These are phyloP conservation scores for Colletotrichum truncatum DNA, from an alignment of 2,329 filamentous ascomycete species.

Conservation along the genomic window DNA sequence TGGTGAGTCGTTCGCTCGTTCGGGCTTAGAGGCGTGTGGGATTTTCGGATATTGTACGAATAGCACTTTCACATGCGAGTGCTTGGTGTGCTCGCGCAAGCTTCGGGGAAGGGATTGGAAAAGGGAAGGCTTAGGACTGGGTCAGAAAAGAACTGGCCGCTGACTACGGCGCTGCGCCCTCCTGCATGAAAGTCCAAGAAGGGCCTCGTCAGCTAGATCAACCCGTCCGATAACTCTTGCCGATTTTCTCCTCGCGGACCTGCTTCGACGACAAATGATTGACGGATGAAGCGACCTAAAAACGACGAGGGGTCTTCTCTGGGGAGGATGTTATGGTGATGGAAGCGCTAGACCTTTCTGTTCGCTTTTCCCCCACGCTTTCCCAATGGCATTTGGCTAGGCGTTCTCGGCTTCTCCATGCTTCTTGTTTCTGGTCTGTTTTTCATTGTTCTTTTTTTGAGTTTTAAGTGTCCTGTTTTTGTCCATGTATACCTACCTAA, in stretches of 20 bases:
- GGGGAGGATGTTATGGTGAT: background rate
- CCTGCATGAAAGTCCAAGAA: conserved; percentile 46
- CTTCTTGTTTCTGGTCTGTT: conserved; percentile 7
- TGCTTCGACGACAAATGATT: background rate
- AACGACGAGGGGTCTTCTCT: background rate
- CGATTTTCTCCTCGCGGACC: background rate
- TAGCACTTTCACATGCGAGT: background rate
- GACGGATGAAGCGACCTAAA: conserved; percentile 10
- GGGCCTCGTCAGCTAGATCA: conserved; percentile 46
- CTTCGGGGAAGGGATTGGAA: background rate
- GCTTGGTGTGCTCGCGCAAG: background rate
- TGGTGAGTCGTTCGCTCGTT: conserved; percentile 47
- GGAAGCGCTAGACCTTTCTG: background rate
- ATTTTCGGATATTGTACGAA: background rate
- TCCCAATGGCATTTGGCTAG: conserved; percentile 28
- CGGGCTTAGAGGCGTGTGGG: conserved; percentile 5
- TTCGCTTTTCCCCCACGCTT: conserved; percentile 10
- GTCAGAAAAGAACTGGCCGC: conserved; percentile 19
- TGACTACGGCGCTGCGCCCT: conserved; percentile 19
- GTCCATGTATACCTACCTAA: conserved; percentile 6
- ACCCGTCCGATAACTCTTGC: background rate
- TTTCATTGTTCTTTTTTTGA: background rate
- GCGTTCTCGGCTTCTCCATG: conserved; percentile 31
- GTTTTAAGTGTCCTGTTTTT: background rate
- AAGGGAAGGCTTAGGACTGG: background rate